Base-by-base conservation (phyloP, 2,329 filamentous ascomycete species). In the Zymoseptoria pseudotritici region DNA sequence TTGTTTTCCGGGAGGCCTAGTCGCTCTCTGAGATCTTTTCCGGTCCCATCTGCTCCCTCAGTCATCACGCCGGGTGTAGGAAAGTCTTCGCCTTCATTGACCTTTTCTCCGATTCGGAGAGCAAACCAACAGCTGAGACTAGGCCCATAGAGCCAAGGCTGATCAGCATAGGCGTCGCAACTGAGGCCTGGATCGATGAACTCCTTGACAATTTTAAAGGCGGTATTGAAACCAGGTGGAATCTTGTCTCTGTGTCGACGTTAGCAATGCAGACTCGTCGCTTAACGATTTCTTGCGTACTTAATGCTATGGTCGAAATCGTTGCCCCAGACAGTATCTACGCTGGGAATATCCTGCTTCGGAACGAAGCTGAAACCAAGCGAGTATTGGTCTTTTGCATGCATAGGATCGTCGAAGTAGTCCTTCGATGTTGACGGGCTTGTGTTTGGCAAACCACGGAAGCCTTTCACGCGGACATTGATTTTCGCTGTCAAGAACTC, bases 111-210 rank as follows among this genome's bases (percentile, higher is more conserved):
- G 19, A 73, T 62, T 10, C 68, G 57, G 8, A 73, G 63, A 2
- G 66, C 70, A 55, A 72, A 72, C 70, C 71, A 73, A 51, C 69
- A 71, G 24, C 65, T 67, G 20, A 72, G 59, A 50, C 62, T 87
- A 0, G 90, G 87, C 0, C 93, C 93, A 69, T 94, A 97, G 2
- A 97, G 75, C 71, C 91, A 91, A 0, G 93, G 94, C 67, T 83
- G 80, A 70, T 97, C 92, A 1, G 89, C 89, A 67, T 96, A 93
- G 0, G 89, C 86, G 72, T 99, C 92, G 19, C 92, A 93, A 2
- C 94, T 88, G 0, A 99, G 77, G 0, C 91, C 90, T 0, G 93
- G 92, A 71, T 99, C 94, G 53, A 97, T 88, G 78, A 86, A 89
- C 86, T 90, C 93, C 69, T 90, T 90, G 26, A 96, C 90, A 53